Evolutionary conservation across 2,329 filamentous ascomycete species (phyloP).

Genomic region (Colletotrichum eleusines): DNA sequence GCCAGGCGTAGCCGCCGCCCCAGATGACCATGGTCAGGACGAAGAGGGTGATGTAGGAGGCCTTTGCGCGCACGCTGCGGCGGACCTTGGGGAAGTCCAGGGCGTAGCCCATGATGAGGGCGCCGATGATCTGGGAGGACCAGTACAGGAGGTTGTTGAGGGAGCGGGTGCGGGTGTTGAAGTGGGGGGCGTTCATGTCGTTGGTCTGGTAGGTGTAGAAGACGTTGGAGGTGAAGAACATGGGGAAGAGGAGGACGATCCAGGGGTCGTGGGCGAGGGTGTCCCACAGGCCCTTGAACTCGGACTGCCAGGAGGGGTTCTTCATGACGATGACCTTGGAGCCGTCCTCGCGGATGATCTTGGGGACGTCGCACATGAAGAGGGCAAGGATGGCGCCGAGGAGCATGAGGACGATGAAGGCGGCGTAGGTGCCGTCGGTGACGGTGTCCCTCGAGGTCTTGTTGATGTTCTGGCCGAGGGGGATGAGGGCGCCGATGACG

Average conservation of each 20-base stretch:
- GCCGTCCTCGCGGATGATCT: slow-evolving; percentile 81
- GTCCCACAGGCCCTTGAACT: slow-evolving; percentile 81
- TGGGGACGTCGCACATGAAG: slow-evolving; percentile 76
- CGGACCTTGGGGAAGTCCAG: slow-evolving; percentile 72
- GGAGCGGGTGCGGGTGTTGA: slow-evolving; percentile 80
- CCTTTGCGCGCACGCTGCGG: slow-evolving; percentile 76
- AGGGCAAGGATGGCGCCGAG: slow-evolving; percentile 77
- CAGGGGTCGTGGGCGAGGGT: slow-evolving; percentile 78
- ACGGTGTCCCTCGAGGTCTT: slow-evolving; percentile 62
- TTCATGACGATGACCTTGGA: slow-evolving; percentile 89
- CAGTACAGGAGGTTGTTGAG: slow-evolving; percentile 87
- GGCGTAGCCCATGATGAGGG: slow-evolving; percentile 76
- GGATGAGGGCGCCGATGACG: slow-evolving; percentile 84
- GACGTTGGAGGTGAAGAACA: slow-evolving; percentile 87
- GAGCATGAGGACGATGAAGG: slow-evolving; percentile 87
- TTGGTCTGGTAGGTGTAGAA: slow-evolving; percentile 84
- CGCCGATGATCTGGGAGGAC: slow-evolving; percentile 81
- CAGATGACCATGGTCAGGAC: slow-evolving; percentile 81
- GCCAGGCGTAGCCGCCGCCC: slow-evolving; percentile 86
- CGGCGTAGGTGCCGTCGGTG: slow-evolving; percentile 86
- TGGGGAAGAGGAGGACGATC: slow-evolving; percentile 81
- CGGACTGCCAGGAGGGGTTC: slow-evolving; percentile 87
- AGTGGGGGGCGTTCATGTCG: slow-evolving; percentile 76
- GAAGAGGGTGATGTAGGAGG: slow-evolving; percentile 71
- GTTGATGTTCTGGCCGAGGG: slow-evolving; percentile 79